Percentiles rank a stretch among this genome's conserved stretches.
Conservation (phyloP, 108 stramenopile genomes). For the Skeletonema grethae region DNA sequence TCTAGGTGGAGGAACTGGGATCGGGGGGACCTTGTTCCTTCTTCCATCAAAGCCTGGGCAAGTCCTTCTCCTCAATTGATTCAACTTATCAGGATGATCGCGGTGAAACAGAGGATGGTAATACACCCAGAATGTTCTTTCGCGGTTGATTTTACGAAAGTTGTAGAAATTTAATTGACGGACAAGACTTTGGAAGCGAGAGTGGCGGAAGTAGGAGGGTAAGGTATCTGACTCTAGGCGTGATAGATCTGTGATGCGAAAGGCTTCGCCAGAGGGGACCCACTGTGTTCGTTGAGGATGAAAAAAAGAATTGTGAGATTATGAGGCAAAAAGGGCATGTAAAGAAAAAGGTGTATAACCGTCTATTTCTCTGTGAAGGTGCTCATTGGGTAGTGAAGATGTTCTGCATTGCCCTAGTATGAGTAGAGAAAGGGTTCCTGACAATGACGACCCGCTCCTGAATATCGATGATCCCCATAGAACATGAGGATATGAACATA, state of each 20-base stretch:
- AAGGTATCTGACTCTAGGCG: slow-evolving; percentile 82
- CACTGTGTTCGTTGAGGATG: slow-evolving; percentile 52
- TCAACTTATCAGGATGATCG: slow-evolving; percentile 87
- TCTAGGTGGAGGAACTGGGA: not conserved
- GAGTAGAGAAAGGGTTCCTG: not conserved
- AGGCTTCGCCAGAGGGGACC: slow-evolving; percentile 83
- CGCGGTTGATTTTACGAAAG: slow-evolving; percentile 89
- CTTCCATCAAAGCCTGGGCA: slow-evolving; percentile 84
- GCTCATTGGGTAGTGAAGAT: not conserved
- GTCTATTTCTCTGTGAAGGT: not conserved
- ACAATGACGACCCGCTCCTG: not conserved
- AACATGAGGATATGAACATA: not conserved
- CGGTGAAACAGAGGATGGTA: slow-evolving; percentile 92
- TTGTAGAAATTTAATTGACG: slow-evolving; percentile 92
- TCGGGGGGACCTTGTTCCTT: slow-evolving; percentile 54
- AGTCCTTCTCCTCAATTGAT: slow-evolving; percentile 86
- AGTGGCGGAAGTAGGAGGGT: slow-evolving; percentile 93
- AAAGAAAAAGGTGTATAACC: not conserved
- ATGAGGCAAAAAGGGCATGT: slow-evolving; percentile 10
- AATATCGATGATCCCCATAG: not conserved
- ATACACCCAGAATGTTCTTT: slow-evolving; percentile 95
- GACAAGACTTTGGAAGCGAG: slow-evolving; percentile 92
- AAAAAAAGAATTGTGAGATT: not conserved
- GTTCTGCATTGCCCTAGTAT: not conserved
- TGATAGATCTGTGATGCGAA: slow-evolving; percentile 76